Evolutionary conservation across 371 early-diverging fungal genomes (phyloP).

Genomic region (Rhizopus delemar): DNA sequence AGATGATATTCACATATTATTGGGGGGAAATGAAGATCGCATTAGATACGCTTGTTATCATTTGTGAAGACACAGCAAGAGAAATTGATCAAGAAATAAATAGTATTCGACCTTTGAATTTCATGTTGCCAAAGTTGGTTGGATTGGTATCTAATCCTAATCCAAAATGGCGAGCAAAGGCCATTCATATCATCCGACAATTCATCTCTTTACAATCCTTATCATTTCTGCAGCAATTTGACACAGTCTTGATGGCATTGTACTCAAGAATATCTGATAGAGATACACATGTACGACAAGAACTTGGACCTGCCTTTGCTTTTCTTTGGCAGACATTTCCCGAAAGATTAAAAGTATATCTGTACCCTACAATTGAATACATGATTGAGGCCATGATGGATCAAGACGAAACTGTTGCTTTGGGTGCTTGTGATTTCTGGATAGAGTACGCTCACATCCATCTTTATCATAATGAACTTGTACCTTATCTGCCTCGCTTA

Average conservation of each 20-base stretch:
- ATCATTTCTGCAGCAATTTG: conserved; percentile 48
- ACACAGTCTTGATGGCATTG: conserved; percentile 9
- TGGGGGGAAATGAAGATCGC: conserved; percentile 53
- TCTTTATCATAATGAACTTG: conserved; percentile 63
- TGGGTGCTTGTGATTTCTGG: conserved; percentile 94
- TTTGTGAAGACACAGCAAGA: conserved; percentile 80
- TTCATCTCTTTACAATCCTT: conserved; percentile 64
- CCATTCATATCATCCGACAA: conserved; percentile 73
- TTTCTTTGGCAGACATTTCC: conserved; percentile 18
- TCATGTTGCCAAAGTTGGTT: conserved; percentile 75
- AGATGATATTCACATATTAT: background rate
- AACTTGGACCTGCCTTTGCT: conserved; percentile 9
- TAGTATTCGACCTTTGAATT: conserved; percentile 63
- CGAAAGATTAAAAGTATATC: conserved; percentile 72
- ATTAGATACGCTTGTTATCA: conserved; percentile 75
- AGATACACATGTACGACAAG: conserved; percentile 11
- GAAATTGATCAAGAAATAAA: conserved; percentile 70
- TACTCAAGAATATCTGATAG: conserved; percentile 2
- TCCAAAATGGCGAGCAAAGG: conserved; percentile 64
- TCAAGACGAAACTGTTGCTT: conserved; percentile 69
- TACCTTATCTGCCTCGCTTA: conserved; percentile 67
- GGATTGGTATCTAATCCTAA: conserved; percentile 64
- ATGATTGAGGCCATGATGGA: conserved; percentile 78
- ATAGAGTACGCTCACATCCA: conserved; percentile 83
- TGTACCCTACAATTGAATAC: conserved; percentile 76